Evolutionary conservation across 2,329 filamentous ascomycete species (phyloP).

Genomic region (Aspergillus felis): DNA sequence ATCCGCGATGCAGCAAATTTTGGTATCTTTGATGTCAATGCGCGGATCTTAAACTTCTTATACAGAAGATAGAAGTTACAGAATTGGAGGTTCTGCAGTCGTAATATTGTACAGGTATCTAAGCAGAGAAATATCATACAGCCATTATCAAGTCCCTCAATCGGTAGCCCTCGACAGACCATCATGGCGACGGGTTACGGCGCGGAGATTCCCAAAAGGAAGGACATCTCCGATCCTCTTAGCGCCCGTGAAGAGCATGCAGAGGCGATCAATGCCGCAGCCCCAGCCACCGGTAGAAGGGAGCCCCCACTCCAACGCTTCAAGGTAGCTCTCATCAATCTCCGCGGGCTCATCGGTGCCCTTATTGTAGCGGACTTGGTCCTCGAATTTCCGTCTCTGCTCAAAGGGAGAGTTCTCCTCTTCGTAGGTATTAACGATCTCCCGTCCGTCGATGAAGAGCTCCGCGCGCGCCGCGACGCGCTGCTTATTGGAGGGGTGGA

Average conservation of each 20-base stretch:
- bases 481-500: slow-evolving; percentile 65
- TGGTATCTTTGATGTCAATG: background rate
- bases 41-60: background rate
- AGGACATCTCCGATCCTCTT: slow-evolving; percentile 80
- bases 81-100: background rate
- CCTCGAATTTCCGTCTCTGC: slow-evolving; percentile 77
- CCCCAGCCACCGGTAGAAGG: slow-evolving; percentile 98
- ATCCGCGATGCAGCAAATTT: background rate
- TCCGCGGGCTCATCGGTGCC: slow-evolving; percentile 48
- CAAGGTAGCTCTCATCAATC: slow-evolving; percentile 76
- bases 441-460: slow-evolving; percentile 73
- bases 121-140: background rate
- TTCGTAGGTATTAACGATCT: slow-evolving; percentile 95
- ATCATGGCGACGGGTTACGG: slow-evolving; percentile 33
- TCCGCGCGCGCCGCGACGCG: slow-evolving; percentile 76
- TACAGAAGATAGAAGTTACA: background rate
- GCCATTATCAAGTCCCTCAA: background rate
- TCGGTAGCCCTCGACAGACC: background rate
- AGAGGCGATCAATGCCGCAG: slow-evolving; percentile 82
- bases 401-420: slow-evolving; percentile 92
- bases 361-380: slow-evolving; percentile 49
- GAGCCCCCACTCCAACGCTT: slow-evolving; percentile 79
- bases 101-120: background rate
- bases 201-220: slow-evolving; percentile 77
- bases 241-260: slow-evolving; percentile 82